phyloP scores from a whole-genome alignment of 495 filamentous ascomycete genomes.

The Tuber melanosporum region DNA sequence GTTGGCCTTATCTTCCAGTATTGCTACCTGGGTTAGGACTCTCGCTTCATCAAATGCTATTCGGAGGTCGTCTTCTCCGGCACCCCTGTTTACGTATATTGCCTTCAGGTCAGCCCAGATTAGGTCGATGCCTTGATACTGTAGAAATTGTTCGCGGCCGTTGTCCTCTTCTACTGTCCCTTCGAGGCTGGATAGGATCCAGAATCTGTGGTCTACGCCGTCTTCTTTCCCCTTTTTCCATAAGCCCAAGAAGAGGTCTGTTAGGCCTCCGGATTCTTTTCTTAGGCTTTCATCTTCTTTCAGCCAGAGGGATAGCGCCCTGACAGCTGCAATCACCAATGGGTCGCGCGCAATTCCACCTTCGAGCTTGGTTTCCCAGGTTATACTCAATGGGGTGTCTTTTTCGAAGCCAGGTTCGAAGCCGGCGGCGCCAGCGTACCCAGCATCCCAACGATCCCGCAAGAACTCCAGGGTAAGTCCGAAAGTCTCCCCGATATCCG shows the following conservation, averaged over 20 bases:
- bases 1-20: constrained; percentile 42
- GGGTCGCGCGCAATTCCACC: constrained; percentile 48
- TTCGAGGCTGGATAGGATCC: constrained; percentile 52
- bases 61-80: constrained; percentile 41
- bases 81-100: constrained; percentile 37
- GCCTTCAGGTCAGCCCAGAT: constrained; percentile 47
- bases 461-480: constrained; percentile 57
- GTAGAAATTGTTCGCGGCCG: constrained; percentile 47
- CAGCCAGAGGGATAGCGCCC: constrained; percentile 55
- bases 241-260: constrained; percentile 55
- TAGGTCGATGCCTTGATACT: constrained; percentile 49
- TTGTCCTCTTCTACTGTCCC: constrained; percentile 46
- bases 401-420: constrained; percentile 46
- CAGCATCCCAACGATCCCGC: constrained; percentile 59
- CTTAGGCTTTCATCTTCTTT: constrained; percentile 58
- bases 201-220: constrained; percentile 48
- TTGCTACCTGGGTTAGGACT: constrained; percentile 47
- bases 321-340: constrained; percentile 48
- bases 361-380: constrained; percentile 50
- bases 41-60: constrained; percentile 52
- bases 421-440: constrained; percentile 51
- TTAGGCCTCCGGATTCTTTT: constrained; percentile 51
- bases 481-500: constrained; percentile 54
- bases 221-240: constrained; percentile 44
- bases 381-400: constrained; percentile 45